Evolutionary conservation across 495 filamentous ascomycete species (phyloP), one percentile per base, ranked within the genome.

Genomic region (Umbilicaria muhlenbergii): DNA sequence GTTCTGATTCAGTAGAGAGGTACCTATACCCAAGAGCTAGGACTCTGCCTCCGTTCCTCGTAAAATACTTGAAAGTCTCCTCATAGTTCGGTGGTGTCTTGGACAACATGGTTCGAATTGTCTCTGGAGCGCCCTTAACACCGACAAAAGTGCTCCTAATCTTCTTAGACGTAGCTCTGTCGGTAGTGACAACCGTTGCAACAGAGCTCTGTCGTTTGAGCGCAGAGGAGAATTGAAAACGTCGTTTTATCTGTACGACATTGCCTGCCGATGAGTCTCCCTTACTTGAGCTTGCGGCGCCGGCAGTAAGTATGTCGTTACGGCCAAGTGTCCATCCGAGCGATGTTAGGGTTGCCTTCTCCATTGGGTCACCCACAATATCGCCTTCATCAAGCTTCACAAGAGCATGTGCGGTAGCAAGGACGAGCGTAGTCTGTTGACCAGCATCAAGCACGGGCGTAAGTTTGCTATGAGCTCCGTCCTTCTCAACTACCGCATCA

Each of bases 31-130:
- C 92, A 11, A 99, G 77, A 39, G 91, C 84, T 32, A 99, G 70
- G 11, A 99, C 91, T 63, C 91, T 78, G 41, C 85, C 86, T 52
- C 91, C 91, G 47, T 88, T 91, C 45, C 91, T 77, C 42, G 89
- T 96, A 58, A 94, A 99, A 63, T 94, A 80, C 60, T 96, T 99
- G 73, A 75, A 99, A 0, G 92, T 96, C 61, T 99, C 92, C 57
- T 99, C 91, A 56, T 99, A 99, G 54, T 92, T 73, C 12, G 78
- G 70, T 28, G 91, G 91, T 2, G 81, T 73, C 32, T 81, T 71
- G 36, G 84, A 73, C 24, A 99, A 69, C 86, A 95, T 94, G 50
- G 79, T 84, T 52, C 79, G 76, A 53, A 99, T 94, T 0, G 91
- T 96, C 60, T 99, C 91, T 2, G 91, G 91, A 3, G 91, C 91